phyloP scores from a whole-genome alignment of 768 basidiomycete species.

The Pleurotus platypus region DNA sequence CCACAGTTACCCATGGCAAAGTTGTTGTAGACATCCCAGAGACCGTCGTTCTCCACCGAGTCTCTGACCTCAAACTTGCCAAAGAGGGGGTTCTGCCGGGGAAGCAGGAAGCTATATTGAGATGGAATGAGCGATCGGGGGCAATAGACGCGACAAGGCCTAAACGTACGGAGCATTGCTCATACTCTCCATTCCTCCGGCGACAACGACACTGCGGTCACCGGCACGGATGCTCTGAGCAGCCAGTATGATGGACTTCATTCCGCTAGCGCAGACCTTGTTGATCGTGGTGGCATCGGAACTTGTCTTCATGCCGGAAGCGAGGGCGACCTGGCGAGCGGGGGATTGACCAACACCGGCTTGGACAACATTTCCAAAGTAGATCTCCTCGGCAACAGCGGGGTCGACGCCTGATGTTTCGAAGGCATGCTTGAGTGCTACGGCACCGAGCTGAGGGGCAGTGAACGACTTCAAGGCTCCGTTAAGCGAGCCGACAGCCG shows the following conservation, averaged over 20 bases:
- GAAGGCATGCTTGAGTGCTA: constrained; percentile 90
- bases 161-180: constrained; percentile 90
- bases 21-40: constrained; percentile 97
- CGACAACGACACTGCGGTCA: constrained; percentile 80
- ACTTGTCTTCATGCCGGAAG: constrained; percentile 73
- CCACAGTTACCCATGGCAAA: constrained; percentile 98
- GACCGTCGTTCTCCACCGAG: constrained; percentile 87
- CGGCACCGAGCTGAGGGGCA: constrained; percentile 85
- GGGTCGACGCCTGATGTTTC: constrained; percentile 78
- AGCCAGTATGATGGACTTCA: constrained; percentile 95
- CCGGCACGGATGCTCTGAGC: constrained; percentile 88
- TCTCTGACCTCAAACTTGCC: constrained; percentile 89
- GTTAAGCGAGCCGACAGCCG: constrained; percentile 91
- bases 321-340: constrained; percentile 95
- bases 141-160: constrained; percentile 1
- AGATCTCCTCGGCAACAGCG: constrained; percentile 87
- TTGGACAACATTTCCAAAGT: constrained; percentile 97
- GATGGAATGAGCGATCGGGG: background rate
- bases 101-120: constrained; percentile 65
- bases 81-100: constrained; percentile 77
- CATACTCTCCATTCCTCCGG: constrained; percentile 99
- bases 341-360: constrained; percentile 97
- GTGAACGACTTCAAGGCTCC: constrained; percentile 85
- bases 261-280: constrained; percentile 98
- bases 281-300: constrained; percentile 99